Conservation (phyloP, 2,329 filamentous ascomycete species). For the Diplodia sapinea region DNA sequence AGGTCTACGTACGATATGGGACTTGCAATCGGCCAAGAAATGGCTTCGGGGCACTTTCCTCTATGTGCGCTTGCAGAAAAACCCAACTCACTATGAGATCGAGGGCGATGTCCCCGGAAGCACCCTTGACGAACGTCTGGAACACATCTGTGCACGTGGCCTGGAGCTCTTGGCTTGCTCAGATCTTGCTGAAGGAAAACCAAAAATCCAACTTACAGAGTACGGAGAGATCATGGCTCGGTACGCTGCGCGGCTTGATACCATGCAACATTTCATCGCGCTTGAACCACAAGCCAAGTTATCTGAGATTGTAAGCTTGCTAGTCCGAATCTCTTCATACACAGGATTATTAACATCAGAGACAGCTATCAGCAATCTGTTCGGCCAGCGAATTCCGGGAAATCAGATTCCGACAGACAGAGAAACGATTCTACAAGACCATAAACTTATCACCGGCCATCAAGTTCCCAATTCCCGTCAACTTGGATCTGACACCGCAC, state of each 20-base stretch:
- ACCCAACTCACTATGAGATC: constrained; percentile 73
- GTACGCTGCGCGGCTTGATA: constrained; percentile 80
- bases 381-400: constrained; percentile 76
- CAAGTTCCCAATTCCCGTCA: constrained; percentile 72
- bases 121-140: constrained; percentile 67
- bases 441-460: constrained; percentile 73
- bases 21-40: constrained; percentile 67
- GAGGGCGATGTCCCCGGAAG: constrained; percentile 57
- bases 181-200: constrained; percentile 59
- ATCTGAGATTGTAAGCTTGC: constrained; percentile 68
- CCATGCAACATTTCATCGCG: constrained; percentile 73
- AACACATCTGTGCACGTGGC: constrained; percentile 72
- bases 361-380: constrained; percentile 68
- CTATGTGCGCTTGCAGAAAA: constrained; percentile 73
- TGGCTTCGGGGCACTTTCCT: constrained; percentile 83
- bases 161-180: constrained; percentile 68
- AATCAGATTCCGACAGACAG: constrained; percentile 71
- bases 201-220: constrained; percentile 67
- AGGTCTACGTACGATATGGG: constrained; percentile 72
- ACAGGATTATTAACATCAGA: not conserved
- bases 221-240: constrained; percentile 82
- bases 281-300: constrained; percentile 57
- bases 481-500: constrained; percentile 69
- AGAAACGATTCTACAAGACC: constrained; percentile 72
- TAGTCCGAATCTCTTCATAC: not conserved